Evolutionary conservation across 345 rosid species (phyloP), one percentile per base, ranked within the genome.

Genomic region (Rhodamnia argentea): DNA sequence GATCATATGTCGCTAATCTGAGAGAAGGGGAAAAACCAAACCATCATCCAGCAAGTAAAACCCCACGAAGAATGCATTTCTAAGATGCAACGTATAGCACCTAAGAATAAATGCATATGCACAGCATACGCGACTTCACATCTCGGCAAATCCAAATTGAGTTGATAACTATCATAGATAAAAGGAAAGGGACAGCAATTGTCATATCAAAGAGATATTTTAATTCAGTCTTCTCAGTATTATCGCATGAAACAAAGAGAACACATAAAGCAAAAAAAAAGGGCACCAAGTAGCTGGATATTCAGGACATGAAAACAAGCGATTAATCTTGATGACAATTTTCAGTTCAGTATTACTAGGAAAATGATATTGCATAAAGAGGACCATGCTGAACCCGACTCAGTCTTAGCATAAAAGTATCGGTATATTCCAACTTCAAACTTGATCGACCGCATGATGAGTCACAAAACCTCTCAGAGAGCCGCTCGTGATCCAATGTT

Each of bases 1-100:
- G 90, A 52, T 92, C 95, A 93, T 95, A 97, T n/a, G 96, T 91
- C 5, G 91, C 89, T 94, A 97, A 90, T 91, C 99, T 95, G 85
- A 89, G 26, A 87, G 24, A 52, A 84, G 89, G 37, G 86, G 18
- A 50, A 83, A 89, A 87, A 85, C 26, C n/a, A 83, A 86, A 32
- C 58, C 42, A 87, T 82, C 47, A 89, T 83, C 24, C 70, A 52
- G 44, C 40, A 78, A 84, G 86, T 52, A n/a, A 40, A 2, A 85
- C 84, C 86, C 58, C 51, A 57, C 57, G 52, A 32, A 42, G 47
- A 15, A 57, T 70, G 50, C 82, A 88, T 11, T 15, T 40, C 83
- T 82, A 52, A 82, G 84, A 82, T 82, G 40, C 42, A 44, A 1
- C 29, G 24, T 82, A 70, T 10, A 2, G 20, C 26, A 70, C 81